Evolutionary conservation across 208 protist species (phyloP), one percentile per base, ranked within the genome.

Genomic region (Leptomonas seymouri): DNA sequence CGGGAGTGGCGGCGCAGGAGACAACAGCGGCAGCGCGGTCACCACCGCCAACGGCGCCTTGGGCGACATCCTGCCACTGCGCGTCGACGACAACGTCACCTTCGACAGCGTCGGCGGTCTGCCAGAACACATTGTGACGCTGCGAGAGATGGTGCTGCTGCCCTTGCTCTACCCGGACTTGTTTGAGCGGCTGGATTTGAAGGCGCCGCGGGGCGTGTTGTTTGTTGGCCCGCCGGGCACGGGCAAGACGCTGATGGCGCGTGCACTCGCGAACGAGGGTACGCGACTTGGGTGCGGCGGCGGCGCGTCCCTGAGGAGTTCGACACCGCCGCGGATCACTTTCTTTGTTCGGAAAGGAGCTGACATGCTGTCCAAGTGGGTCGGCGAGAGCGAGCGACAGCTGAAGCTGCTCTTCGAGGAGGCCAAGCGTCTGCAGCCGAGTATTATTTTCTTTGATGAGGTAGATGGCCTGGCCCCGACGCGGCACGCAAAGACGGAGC

Each of bases 371-470:
- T 98, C 89, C 41, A 99, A 99, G 84, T 99, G 98, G 97, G 87
- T 99, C 11, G 99, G 99, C 36, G 98, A 99, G 78, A 97, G 88
- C 62, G 99, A 99, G 78, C 93, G 94, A 42, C 95, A 99, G 56
- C 95, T 99, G 28, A 91, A 87, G 53, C 69, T 90, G 42, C 87
- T 99, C 16, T 99, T 99, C 75, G 93, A 99, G 50, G 90, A 99
- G 87, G 98, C 99, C 11, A 80, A 95, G 63, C 82, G 94, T 27
- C 82, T 91, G 46, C 87, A 95, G 69, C 95, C 97, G 53, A 92
- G 97, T 66, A 99, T 99, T 66, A 99, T 99, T 55, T 99, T 99
- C 81, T 98, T 99, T 64, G 99, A 99, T 84, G 99, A 99, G 84
- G 93, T 99, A 21, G 99, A 99, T 85, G 98, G 98, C 9, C 87